Evolutionary conservation across 441 rosid species (phyloP).

Genomic region (Pelargonium myrrhifolium): DNA sequence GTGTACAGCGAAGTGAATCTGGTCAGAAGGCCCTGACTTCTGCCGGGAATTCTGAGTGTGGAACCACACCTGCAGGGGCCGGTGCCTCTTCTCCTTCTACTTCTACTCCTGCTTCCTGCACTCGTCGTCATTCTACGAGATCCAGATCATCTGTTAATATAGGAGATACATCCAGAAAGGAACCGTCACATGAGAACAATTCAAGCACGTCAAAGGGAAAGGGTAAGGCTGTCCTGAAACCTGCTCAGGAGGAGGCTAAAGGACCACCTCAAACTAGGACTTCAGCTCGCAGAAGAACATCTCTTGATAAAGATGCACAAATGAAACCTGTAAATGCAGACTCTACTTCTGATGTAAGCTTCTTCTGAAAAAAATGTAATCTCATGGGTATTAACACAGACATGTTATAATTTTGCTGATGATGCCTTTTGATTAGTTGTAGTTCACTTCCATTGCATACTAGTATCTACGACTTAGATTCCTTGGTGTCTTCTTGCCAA

Average conservation of each 20-base stretch:
- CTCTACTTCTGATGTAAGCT: slow-evolving; percentile 85
- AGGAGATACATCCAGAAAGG: slow-evolving; percentile 66
- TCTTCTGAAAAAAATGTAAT: background rate
- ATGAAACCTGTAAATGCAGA: slow-evolving; percentile 66
- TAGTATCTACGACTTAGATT: background rate
- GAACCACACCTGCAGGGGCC: slow-evolving; percentile 50
- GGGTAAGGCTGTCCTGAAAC: slow-evolving; percentile 94
- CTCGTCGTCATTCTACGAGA: slow-evolving; percentile 67
- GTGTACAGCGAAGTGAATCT: slow-evolving; percentile 85
- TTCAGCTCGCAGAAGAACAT: slow-evolving; percentile 80
- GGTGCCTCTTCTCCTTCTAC: slow-evolving; percentile 76
- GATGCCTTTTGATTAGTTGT: background rate
- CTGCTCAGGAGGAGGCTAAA: slow-evolving; percentile 60
- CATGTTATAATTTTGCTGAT: background rate
- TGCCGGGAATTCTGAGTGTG: slow-evolving; percentile 61
- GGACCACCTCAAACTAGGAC: slow-evolving; percentile 91
- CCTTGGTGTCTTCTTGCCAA: background rate
- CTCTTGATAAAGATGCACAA: slow-evolving; percentile 67
- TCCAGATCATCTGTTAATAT: slow-evolving; percentile 78
- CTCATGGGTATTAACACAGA: background rate
- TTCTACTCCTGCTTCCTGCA: slow-evolving; percentile 54
- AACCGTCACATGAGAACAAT: slow-evolving; percentile 56
- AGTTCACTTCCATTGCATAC: background rate
- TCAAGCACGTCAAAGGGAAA: slow-evolving; percentile 81
- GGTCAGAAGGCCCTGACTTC: slow-evolving; percentile 58